These are phyloP conservation scores for Mycena filopes DNA, from an alignment of 768 basidiomycete species.

Conservation along the genomic window DNA sequence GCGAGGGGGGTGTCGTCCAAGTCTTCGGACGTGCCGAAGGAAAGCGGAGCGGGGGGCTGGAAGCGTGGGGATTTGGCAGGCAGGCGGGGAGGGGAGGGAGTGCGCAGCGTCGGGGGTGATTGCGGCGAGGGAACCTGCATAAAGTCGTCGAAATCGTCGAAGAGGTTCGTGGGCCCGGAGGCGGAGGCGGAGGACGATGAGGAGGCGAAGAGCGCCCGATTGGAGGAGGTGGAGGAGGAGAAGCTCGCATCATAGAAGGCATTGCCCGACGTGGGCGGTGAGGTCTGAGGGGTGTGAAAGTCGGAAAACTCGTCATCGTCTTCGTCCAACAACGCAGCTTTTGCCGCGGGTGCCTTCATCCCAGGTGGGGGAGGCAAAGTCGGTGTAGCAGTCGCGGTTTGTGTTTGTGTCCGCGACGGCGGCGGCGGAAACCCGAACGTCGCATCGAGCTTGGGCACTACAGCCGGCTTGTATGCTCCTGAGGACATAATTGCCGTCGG, in stretches of 20 bases:
- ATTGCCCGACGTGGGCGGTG: conserved; percentile 29
- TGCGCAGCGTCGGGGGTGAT: conserved; percentile 47
- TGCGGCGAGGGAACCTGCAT: conserved; percentile 39
- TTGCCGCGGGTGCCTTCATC: conserved; percentile 36
- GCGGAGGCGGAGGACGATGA: conserved; percentile 39
- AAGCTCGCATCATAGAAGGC: conserved; percentile 28
- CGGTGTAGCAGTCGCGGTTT: conserved; percentile 35
- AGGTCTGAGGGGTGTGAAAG: conserved; percentile 48
- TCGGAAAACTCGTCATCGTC: conserved; percentile 69
- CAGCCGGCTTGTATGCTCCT: conserved; percentile 24
- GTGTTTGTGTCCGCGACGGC: conserved; percentile 28
- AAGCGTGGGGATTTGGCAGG: conserved; percentile 45
- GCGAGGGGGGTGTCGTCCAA: conserved; percentile 29
- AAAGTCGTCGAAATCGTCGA: conserved; percentile 63
- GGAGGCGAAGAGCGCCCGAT: conserved; percentile 36
- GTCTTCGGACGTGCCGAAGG: conserved; percentile 16
- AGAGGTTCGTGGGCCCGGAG: conserved; percentile 40
- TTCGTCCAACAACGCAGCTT: conserved; percentile 35
- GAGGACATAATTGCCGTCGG: conserved; percentile 35
- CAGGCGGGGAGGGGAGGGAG: conserved; percentile 59
- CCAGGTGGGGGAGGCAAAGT: conserved; percentile 43
- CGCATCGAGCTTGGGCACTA: conserved; percentile 35
- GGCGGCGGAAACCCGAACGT: conserved; percentile 31
- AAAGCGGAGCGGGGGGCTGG: conserved; percentile 23
- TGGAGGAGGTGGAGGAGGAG: conserved; percentile 33